Base-by-base conservation (phyloP, 164 flowering plant species). In the Stephania cephalantha region DNA sequence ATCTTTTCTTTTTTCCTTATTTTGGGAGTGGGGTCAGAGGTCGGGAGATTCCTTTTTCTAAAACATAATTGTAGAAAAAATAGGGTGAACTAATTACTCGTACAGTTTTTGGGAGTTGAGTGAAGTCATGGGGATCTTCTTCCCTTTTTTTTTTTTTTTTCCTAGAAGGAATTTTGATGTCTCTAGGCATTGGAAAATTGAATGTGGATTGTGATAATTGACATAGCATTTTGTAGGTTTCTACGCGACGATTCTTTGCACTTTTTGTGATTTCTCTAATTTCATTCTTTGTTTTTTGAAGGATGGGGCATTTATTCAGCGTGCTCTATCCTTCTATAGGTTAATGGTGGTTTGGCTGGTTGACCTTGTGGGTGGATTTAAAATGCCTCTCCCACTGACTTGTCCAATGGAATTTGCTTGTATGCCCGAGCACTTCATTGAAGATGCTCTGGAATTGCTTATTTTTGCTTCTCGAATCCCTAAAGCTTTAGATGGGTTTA, bases 371-470 rank as follows among this genome's bases (percentile, higher is more conserved):
- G 99, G 95, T 71, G 99, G 98, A 11, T 96, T 87, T 78, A 96
- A 85, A 80, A 91, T 96, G 97, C 98, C 99, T 78, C 84, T 96
- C 29, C 94, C 98, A 63, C 80, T 86, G 45, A 78, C 81, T 76
- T 92, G 97, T 79, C 97, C 98, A n/a, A 89, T 86, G 92, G 89
- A 86, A 74, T 92, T 96, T 84, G 92, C 99, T 11, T 91, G 85
- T 80, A 88, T 96, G 97, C 99, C 99, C 12, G 99, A 96, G 81
- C 99, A 96, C 83, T 96, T 96, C 84, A 89, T 92, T 66, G 99
- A 96, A 81, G 99, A 96, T 85, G 94, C 91, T 18, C 89, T 94
- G 97, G 99, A 96, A 75, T 81, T 93, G 87, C 91, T 96, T 74
- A 87, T 92, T 64, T 94, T 90, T 85, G 97, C 95, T 71, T 94